Evolutionary conservation across 768 basidiomycete genomes (phyloP).

Genomic region (Pleurotus sapidus): DNA sequence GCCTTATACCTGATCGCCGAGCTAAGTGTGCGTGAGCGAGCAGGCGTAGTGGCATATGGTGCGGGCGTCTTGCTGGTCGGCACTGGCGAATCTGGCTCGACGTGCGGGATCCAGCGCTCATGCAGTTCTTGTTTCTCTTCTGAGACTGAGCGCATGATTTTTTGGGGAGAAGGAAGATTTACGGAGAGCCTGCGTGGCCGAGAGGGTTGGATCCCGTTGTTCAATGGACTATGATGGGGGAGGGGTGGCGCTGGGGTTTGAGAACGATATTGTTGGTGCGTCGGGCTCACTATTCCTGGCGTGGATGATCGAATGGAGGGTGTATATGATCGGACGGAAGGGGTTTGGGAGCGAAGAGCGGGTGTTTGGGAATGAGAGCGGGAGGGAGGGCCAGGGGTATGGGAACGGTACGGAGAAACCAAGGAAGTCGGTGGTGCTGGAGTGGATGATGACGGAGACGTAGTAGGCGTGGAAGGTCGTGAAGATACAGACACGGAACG

Average conservation of each 20-base stretch:
- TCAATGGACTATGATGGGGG: constrained; percentile 13
- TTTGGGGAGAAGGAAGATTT: constrained; percentile 43
- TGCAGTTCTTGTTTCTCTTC: constrained; percentile 64
- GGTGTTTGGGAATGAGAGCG: constrained; percentile 19
- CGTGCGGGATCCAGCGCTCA: constrained; percentile 64
- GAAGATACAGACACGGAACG: constrained; percentile 58
- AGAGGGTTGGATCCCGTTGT: constrained; percentile 22
- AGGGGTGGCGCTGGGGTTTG: constrained; percentile 23
- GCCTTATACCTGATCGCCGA: constrained; percentile 5
- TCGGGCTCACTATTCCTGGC: constrained; percentile 25
- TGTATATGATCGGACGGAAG: constrained; percentile 26
- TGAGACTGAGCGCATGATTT: constrained; percentile 58
- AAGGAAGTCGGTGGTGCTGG: constrained; percentile 38
- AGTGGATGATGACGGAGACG: constrained; percentile 34
- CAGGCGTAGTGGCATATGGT: neutral
- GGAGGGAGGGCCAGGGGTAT: constrained; percentile 28
- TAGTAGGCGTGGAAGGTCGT: constrained; percentile 44
- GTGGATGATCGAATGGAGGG: constrained; percentile 27
- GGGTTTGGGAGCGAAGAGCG: constrained; percentile 27
- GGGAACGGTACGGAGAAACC: constrained; percentile 35
- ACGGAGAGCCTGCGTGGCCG: constrained; percentile 48
- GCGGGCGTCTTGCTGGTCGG: constrained; percentile 2
- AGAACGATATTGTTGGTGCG: constrained; percentile 23
- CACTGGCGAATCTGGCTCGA: constrained; percentile 16
- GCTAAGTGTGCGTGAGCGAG: constrained; percentile 1